These are phyloP conservation scores for Metroxylon sagu DNA, from an alignment of 176 grass and related monocot genomes.

Conservation along the genomic window DNA sequence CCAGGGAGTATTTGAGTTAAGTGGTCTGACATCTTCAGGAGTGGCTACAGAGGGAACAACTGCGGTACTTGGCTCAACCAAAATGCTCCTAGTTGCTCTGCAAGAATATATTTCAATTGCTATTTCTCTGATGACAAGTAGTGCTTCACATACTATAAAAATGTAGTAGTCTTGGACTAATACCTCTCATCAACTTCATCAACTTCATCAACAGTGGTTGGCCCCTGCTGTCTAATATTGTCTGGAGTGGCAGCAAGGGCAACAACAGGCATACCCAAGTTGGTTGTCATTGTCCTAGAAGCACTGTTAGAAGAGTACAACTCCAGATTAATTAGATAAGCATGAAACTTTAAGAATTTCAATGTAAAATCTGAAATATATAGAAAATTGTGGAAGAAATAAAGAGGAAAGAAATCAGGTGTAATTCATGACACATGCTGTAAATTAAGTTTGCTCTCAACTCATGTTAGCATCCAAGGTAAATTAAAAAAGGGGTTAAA, in stretches of 20 bases:
- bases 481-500: no score
- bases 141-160: slow-evolving; percentile 9
- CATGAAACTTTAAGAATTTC: background rate
- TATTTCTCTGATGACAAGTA: background rate
- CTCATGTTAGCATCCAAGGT: no score
- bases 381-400: no score
- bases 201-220: slow-evolving; percentile 36
- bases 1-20: slow-evolving; percentile 25
- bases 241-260: slow-evolving; percentile 36
- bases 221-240: slow-evolving; percentile 48
- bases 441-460: no score
- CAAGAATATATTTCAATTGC: slow-evolving; percentile 18
- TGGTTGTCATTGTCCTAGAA: slow-evolving; percentile 47
- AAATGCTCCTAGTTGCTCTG: slow-evolving; percentile 33
- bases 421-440: no score
- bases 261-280: slow-evolving; percentile 48
- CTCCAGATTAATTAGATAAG: background rate
- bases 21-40: slow-evolving; percentile 19
- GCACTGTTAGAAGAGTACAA: slow-evolving; percentile 8
- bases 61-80: slow-evolving; percentile 20
- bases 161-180: slow-evolving; percentile 16
- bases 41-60: slow-evolving; percentile 13
- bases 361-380: background rate
- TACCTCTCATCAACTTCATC: slow-evolving; percentile 46
- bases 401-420: no score